Conservation (phyloP, 2,329 filamentous ascomycete genomes). For the Colletotrichum melonis region DNA sequence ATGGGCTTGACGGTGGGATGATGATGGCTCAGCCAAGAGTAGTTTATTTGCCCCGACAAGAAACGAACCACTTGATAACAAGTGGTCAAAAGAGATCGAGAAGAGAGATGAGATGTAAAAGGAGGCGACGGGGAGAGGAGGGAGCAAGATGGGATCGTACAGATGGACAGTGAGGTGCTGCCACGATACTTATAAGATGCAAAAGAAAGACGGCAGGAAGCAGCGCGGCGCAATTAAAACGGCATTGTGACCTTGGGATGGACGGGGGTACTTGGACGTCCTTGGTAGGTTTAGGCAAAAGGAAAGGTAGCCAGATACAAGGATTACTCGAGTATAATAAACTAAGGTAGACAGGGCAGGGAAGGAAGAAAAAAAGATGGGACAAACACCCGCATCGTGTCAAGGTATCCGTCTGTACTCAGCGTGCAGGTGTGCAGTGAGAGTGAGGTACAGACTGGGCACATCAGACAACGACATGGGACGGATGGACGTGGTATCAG, state of each 20-base stretch:
- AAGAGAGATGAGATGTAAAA: not conserved
- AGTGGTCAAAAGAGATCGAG: not conserved
- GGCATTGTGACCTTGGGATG: constrained; percentile 3
- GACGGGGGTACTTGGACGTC: not conserved
- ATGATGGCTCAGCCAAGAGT: not conserved
- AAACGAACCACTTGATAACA: constrained; percentile 11
- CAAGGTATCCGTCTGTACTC: not conserved
- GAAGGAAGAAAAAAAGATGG: constrained; percentile 5
- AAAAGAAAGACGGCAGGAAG: not conserved
- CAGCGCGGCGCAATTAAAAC: constrained; percentile 9
- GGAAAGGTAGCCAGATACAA: constrained; percentile 3
- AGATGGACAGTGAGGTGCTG: constrained; percentile 11
- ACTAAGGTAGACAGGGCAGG: not conserved
- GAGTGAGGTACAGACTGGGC: not conserved
- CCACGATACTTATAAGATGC: constrained; percentile 30
- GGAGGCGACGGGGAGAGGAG: constrained; percentile 14
- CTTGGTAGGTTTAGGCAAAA: constrained; percentile 25
- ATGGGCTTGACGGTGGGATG: not conserved
- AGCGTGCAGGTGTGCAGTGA: too few relatives aligned
- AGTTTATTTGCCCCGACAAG: not conserved
- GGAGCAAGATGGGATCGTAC: constrained; percentile 1
- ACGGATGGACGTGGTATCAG: not conserved
- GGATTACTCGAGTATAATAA: not conserved
- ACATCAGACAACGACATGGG: constrained; percentile 1
- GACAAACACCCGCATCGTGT: constrained; percentile 22